A percentile compares a stretch with the other conserved stretches of the same genome.
Evolutionary conservation across 768 basidiomycete genomes (phyloP).

Genomic region (Amanita molliuscula): DNA sequence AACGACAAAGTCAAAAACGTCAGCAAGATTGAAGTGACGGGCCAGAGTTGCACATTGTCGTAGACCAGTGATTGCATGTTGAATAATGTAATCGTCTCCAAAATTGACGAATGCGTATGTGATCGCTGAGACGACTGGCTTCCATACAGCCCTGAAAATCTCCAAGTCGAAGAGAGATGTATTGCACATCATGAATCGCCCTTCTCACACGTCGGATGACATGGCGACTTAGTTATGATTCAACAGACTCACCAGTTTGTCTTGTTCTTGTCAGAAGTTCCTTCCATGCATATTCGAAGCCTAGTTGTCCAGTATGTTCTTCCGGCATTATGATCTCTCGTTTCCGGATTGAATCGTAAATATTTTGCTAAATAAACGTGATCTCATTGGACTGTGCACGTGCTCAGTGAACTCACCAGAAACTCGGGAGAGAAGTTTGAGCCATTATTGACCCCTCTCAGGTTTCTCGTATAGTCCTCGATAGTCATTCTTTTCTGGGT

Average conservation of each 20-base stretch:
- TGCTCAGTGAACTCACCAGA: constrained; percentile 39
- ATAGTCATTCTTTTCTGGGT: constrained; percentile 92
- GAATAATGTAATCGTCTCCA: constrained; percentile 94
- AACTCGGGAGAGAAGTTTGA: constrained; percentile 79
- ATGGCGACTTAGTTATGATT: constrained; percentile 3
- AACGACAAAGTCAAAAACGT: constrained; percentile 96
- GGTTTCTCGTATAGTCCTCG: constrained; percentile 87
- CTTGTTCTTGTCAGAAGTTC: constrained; percentile 78
- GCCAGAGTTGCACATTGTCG: constrained; percentile 93
- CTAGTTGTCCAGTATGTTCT: constrained; percentile 92
- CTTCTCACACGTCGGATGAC: constrained; percentile 19
- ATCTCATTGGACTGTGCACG: not conserved
- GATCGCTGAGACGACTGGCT: constrained; percentile 85
- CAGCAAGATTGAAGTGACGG: constrained; percentile 77
- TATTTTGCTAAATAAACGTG: constrained; percentile 47
- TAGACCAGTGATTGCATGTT: constrained; percentile 93
- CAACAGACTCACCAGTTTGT: constrained; percentile 52
- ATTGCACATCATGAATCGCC: constrained; percentile 68
- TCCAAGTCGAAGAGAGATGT: constrained; percentile 74
- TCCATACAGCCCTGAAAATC: constrained; percentile 95
- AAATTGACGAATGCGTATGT: constrained; percentile 94
- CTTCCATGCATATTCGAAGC: constrained; percentile 99
- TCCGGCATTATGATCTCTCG: constrained; percentile 96
- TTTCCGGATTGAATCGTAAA: constrained; percentile 92
- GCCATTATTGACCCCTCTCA: constrained; percentile 86